A percentile compares a stretch with the other conserved stretches of the same genome.
Conservation (phyloP, 2,329 filamentous ascomycete species). For the Xylaria hypoxylon region DNA sequence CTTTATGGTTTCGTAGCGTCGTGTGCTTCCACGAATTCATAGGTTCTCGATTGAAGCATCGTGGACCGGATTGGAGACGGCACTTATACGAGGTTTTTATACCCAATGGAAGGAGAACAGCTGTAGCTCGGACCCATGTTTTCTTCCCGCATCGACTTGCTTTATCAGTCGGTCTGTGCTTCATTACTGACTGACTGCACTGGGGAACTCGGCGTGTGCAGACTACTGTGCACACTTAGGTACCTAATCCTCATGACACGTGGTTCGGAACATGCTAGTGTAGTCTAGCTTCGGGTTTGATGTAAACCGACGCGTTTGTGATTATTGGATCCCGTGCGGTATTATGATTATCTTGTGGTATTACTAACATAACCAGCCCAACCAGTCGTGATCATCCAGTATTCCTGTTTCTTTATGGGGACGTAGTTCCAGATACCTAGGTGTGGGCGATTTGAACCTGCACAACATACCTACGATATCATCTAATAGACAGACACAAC, state of each 20-base stretch:
- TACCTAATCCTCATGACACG: slow-evolving; percentile 27
- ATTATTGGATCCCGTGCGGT: neutral
- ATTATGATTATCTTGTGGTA: slow-evolving; percentile 1
- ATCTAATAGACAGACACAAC: neutral
- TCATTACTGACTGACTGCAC: neutral
- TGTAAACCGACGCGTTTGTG: neutral
- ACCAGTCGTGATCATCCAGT: neutral
- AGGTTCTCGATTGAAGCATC: slow-evolving; percentile 16
- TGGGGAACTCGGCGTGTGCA: slow-evolving; percentile 5
- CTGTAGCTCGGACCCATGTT: slow-evolving; percentile 26
- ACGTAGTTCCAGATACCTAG: neutral
- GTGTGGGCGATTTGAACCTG: neutral
- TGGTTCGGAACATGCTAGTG: slow-evolving; percentile 15
- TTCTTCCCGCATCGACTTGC: slow-evolving; percentile 2
- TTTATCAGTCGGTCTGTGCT: slow-evolving; percentile 2
- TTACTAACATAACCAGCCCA: neutral
- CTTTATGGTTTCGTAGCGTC: neutral
- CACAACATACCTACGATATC: neutral
- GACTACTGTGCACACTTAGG: too few species aligned
- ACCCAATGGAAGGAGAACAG: slow-evolving; percentile 30
- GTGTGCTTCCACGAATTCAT: neutral
- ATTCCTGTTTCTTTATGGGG: neutral
- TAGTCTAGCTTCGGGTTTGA: slow-evolving; percentile 11
- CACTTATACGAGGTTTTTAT: slow-evolving; percentile 11
- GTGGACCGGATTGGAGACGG: slow-evolving; percentile 2